Evolutionary conservation across 805 yeast genomes (phyloP).

Genomic region (Suhomyces sp.): DNA sequence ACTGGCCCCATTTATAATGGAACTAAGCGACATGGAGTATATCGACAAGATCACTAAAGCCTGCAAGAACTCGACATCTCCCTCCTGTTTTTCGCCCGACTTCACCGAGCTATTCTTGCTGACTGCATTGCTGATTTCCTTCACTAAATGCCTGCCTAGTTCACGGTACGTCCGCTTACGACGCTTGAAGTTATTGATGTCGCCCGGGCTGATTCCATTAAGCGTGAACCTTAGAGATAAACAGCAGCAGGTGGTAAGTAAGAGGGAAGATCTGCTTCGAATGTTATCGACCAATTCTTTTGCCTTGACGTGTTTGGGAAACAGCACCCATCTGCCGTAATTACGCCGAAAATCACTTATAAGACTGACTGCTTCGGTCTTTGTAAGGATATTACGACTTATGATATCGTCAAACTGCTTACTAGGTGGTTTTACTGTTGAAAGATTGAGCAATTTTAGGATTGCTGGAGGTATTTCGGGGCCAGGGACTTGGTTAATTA

Average conservation of each 20-base stretch:
- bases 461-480: slow-evolving; percentile 35
- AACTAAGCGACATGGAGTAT: slow-evolving; percentile 60
- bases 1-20: slow-evolving; percentile 21
- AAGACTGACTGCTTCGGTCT: slow-evolving; percentile 47
- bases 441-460: slow-evolving; percentile 21
- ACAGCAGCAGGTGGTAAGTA: slow-evolving; percentile 65
- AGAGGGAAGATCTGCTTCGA: slow-evolving; percentile 51
- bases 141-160: slow-evolving; percentile 45
- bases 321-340: slow-evolving; percentile 76
- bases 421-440: slow-evolving; percentile 11
- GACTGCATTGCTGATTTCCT: slow-evolving; percentile 47
- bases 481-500: slow-evolving; percentile 29
- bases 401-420: slow-evolving; percentile 45
- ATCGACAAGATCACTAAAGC: slow-evolving; percentile 63
- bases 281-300: slow-evolving; percentile 48
- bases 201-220: slow-evolving; percentile 16
- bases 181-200: slow-evolving; percentile 16
- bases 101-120: slow-evolving; percentile 28
- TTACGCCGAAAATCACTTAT: slow-evolving; percentile 59
- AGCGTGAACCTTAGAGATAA: slow-evolving; percentile 54
- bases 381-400: slow-evolving; percentile 45
- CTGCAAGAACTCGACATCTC: slow-evolving; percentile 59
- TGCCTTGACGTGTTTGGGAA: slow-evolving; percentile 53
- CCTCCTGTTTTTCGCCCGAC: slow-evolving; percentile 14
- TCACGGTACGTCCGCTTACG: slow-evolving; percentile 34